Evolutionary conservation across 1,284 basidiomycete genomes (phyloP).

Genomic region (Cerioporus squamosus): DNA sequence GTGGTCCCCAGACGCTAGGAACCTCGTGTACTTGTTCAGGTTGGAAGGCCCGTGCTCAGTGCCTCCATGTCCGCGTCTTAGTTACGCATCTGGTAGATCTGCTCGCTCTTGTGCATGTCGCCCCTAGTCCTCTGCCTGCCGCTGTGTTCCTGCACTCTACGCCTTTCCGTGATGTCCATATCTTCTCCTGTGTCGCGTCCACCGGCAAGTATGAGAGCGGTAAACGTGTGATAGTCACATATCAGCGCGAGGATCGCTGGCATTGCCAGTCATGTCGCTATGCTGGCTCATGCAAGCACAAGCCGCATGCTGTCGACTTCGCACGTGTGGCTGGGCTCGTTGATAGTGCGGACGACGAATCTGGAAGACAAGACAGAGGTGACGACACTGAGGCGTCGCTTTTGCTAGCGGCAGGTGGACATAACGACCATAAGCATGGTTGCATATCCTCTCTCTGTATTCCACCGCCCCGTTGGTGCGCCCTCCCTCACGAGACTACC

Average conservation of each 20-base stretch:
- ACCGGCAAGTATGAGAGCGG: constrained; percentile 9
- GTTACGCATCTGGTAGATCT: not conserved
- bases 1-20: not conserved
- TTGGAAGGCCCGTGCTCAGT: constrained; percentile 1
- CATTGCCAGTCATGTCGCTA: constrained; percentile 18
- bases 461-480: constrained; percentile 16
- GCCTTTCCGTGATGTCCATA: not conserved
- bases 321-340: not conserved
- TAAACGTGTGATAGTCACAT: constrained; percentile 16
- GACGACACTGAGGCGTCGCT: constrained; percentile 1
- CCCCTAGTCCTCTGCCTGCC: constrained; percentile 11
- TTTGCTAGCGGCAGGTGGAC: not conserved
- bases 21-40: constrained; percentile 3
- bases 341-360: not conserved
- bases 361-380: not conserved
- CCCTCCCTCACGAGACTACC: not conserved
- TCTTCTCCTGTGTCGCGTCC: constrained; percentile 15
- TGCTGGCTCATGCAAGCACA: constrained; percentile 10
- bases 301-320: constrained; percentile 7
- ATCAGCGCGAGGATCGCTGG: constrained; percentile 15
- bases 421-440: not conserved
- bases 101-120: not conserved
- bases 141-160: constrained; percentile 14
- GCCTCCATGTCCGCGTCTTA: not conserved
- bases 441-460: constrained; percentile 8